Evolutionary conservation across 495 filamentous ascomycete genomes (phyloP).

Genomic region (Cetradonia linearis): DNA sequence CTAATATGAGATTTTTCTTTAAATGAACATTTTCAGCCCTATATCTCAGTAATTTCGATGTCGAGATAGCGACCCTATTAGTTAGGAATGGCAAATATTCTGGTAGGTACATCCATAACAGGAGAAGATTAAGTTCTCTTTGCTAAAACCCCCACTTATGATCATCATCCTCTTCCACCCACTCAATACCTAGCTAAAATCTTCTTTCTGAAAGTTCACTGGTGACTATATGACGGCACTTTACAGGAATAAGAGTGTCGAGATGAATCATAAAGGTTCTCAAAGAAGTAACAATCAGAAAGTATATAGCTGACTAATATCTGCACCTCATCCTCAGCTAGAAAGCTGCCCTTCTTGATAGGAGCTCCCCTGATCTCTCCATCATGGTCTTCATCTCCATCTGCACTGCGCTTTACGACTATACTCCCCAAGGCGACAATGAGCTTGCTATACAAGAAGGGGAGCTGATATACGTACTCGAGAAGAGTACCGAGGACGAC

Average conservation of each 20-base stretch:
- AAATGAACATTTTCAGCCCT: too few relatives aligned
- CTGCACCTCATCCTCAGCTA: neutral
- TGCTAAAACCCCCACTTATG: too few relatives aligned
- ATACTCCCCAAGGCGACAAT: constrained; percentile 74
- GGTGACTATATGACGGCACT: neutral
- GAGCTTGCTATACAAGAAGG: constrained; percentile 84
- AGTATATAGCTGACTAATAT: constrained; percentile 12
- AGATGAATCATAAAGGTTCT: constrained; percentile 3
- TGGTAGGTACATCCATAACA: too few relatives aligned
- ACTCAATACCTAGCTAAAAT: neutral
- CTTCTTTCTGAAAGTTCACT: constrained; percentile 1
- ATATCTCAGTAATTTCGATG: too few relatives aligned
- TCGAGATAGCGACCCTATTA: too few relatives aligned
- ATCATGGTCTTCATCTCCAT: constrained; percentile 76
- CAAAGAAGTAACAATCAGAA: neutral
- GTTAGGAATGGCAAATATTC: too few relatives aligned
- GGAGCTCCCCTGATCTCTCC: neutral
- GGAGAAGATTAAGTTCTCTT: too few relatives aligned
- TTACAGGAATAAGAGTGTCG: neutral
- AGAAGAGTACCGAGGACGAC: constrained; percentile 81
- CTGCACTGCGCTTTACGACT: constrained; percentile 89
- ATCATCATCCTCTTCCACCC: too few relatives aligned
- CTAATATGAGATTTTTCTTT: too few relatives aligned
- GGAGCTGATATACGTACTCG: constrained; percentile 83
- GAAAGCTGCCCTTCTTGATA: neutral